Percentiles rank a stretch among this genome's conserved stretches.
Evolutionary conservation across 345 rosid genomes (phyloP).

Genomic region (Raphanus raphanistrum): DNA sequence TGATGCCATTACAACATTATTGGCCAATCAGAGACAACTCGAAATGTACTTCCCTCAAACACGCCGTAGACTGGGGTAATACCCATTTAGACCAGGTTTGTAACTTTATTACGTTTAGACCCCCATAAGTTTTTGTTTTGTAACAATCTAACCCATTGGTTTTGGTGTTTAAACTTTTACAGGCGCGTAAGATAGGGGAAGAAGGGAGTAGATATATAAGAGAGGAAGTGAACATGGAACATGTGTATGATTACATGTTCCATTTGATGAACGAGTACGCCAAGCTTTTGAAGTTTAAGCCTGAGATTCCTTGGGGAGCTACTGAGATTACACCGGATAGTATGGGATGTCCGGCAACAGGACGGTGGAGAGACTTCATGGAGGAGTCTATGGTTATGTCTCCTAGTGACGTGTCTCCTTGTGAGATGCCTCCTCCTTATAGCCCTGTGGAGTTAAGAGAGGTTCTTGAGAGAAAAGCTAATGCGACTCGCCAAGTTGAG

Average conservation of each 20-base stretch:
- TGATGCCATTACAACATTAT: constrained; percentile 51
- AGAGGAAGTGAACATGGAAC: constrained; percentile 46
- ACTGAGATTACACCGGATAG: constrained; percentile 44
- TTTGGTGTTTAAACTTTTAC: constrained; percentile 7
- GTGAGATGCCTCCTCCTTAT: constrained; percentile 50
- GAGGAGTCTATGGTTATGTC: constrained; percentile 53
- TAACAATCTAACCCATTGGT: neutral
- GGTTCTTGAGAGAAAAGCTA: neutral
- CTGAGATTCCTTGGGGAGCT: constrained; percentile 45
- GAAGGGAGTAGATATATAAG: constrained; percentile 53
- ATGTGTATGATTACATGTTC: constrained; percentile 63
- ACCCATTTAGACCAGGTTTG: constrained; percentile 22
- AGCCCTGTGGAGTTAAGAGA: constrained; percentile 30
- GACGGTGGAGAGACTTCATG: constrained; percentile 46
- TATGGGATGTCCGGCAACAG: constrained; percentile 41
- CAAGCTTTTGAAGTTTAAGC: constrained; percentile 49
- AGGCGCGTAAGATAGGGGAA: constrained; percentile 53
- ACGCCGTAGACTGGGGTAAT: constrained; percentile 40
- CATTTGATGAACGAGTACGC: constrained; percentile 51
- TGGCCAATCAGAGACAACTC: constrained; percentile 50
- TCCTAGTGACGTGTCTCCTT: constrained; percentile 46
- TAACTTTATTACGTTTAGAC: neutral
- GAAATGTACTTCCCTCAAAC: constrained; percentile 34
- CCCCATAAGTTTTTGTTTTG: neutral
- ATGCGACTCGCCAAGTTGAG: constrained; percentile 56